These are phyloP conservation scores for Coemansia sp. DNA, from an alignment of 192 early-diverging fungal species.

Conservation along the genomic window DNA sequence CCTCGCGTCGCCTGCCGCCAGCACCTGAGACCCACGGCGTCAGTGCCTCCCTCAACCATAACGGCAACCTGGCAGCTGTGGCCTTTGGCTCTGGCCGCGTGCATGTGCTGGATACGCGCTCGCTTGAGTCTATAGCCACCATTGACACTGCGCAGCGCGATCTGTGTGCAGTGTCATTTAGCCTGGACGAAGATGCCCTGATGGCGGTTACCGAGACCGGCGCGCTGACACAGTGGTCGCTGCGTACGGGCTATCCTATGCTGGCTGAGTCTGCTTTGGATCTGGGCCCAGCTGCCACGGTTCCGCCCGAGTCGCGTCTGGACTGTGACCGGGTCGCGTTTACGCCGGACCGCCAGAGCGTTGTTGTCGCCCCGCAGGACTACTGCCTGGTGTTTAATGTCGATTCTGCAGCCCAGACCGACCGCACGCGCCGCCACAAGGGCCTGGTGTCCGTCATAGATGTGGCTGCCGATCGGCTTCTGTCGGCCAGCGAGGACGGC, in stretches of 20 bases:
- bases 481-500: conserved; percentile 52
- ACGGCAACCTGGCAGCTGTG: conserved; percentile 42
- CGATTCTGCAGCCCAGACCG: conserved; percentile 47
- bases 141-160: conserved; percentile 34
- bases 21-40: conserved; percentile 37
- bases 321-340: conserved; percentile 41
- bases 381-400: conserved; percentile 52
- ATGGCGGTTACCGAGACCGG: conserved; percentile 42
- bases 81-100: conserved; percentile 39
- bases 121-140: conserved; percentile 36
- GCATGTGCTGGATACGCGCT: conserved; percentile 37
- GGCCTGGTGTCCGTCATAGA: conserved; percentile 46
- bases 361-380: conserved; percentile 40
- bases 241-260: conserved; percentile 36
- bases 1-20: conserved; percentile 20
- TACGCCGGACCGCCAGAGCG: conserved; percentile 43
- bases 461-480: conserved; percentile 38
- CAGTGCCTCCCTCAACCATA: conserved; percentile 50
- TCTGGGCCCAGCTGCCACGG: conserved; percentile 11
- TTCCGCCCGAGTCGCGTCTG: conserved; percentile 31
- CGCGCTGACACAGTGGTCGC: conserved; percentile 52
- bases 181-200: conserved; percentile 44
- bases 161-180: conserved; percentile 36
- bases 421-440: conserved; percentile 51
- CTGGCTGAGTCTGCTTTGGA: conserved; percentile 38